Evolutionary conservation across 2,329 filamentous ascomycete genomes (phyloP).

Genomic region (Ophiocordyceps australis): DNA sequence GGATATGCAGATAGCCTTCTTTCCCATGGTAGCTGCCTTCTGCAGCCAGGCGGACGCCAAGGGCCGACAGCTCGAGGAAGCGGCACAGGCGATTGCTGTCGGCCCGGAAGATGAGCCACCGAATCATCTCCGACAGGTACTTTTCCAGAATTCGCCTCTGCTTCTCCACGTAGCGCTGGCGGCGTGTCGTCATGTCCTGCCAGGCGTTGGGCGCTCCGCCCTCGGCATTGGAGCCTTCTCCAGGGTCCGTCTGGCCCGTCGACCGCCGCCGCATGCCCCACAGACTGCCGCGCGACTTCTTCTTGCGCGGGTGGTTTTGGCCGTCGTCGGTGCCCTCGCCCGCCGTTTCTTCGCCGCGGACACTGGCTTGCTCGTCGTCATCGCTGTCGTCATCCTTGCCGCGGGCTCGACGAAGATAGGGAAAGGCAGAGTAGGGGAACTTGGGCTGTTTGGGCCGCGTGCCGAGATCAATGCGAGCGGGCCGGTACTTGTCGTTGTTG

Average conservation of each 20-base stretch:
- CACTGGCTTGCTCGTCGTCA: conserved; percentile 40
- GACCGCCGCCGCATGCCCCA: conserved; percentile 34
- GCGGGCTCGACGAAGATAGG: conserved; percentile 68
- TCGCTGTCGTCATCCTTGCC: conserved; percentile 66
- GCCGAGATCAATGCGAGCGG: conserved; percentile 46
- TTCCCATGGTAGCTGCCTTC: conserved; percentile 97
- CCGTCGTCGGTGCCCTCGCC: conserved; percentile 31
- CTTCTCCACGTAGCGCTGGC: conserved; percentile 53
- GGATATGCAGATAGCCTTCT: conserved; percentile 84
- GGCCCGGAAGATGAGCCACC: conserved; percentile 89
- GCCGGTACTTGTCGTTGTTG: conserved; percentile 67
- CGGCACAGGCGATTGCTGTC: conserved; percentile 93
- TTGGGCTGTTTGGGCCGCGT: conserved; percentile 65
- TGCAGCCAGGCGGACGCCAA: conserved; percentile 82
- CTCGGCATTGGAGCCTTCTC: conserved; percentile 22
- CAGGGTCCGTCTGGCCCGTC: conserved; percentile 27
- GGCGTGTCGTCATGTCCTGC: conserved; percentile 22
- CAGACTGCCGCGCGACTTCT: conserved; percentile 33
- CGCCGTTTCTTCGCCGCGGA: conserved; percentile 23
- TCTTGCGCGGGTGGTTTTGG: conserved; percentile 16
- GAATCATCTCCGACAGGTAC: conserved; percentile 85
- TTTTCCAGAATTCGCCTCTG: conserved; percentile 75
- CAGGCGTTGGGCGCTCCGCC: conserved; percentile 26
- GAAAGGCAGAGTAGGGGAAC: conserved; percentile 79
- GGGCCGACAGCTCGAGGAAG: conserved; percentile 83